Evolutionary conservation across 495 filamentous ascomycete species (phyloP), one percentile per base, ranked within the genome.

Genomic region (Baudoinia panamericana): DNA sequence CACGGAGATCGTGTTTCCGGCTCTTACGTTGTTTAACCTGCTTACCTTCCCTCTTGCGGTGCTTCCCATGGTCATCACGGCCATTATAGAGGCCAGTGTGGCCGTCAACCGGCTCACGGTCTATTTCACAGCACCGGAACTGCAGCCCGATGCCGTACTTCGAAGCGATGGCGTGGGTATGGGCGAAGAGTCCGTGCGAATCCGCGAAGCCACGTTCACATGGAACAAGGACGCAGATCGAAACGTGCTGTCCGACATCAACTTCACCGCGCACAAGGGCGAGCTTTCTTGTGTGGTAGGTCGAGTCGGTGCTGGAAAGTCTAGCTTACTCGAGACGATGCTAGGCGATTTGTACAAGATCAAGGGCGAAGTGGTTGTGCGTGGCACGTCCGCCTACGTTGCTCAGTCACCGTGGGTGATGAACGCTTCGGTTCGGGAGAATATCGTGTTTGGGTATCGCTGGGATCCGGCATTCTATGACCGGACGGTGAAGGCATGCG

Each of bases 401-500:
- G 80, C 84, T 16, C 92, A 99, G 59, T 72, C 80, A 50, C 60
- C 85, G 18, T 99, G 92, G 88, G 78, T 99, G 26, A 96, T 94
- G 87, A 99, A 96, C 53, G 88, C 92, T 5, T 90, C 79, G 32
- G 86, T 96, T 20, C 78, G 80, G 39, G 92, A 99, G 50, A 99
- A 99, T 52, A 94, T 99, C 53, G 69, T 95, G 5, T 99, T 99
- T 55, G 92, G 92, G 4, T 84, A 96, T 63, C 77, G 84, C 28
- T 96, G 82, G 69, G 88, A 99, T 63, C 82, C 90, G 3, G 65
- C 73, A 33, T 99, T 99, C 64, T 99, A 99, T 59, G 84, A 95
- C 31, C 76, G 77, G 41, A 94, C 92, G 2, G 70, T 99, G 3
- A 82, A 92, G 58, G 92, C 92, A 16, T 99, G 92, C 55, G 92